Base-by-base conservation (phyloP, 768 basidiomycete species). In the Floccularia luteovirens region DNA sequence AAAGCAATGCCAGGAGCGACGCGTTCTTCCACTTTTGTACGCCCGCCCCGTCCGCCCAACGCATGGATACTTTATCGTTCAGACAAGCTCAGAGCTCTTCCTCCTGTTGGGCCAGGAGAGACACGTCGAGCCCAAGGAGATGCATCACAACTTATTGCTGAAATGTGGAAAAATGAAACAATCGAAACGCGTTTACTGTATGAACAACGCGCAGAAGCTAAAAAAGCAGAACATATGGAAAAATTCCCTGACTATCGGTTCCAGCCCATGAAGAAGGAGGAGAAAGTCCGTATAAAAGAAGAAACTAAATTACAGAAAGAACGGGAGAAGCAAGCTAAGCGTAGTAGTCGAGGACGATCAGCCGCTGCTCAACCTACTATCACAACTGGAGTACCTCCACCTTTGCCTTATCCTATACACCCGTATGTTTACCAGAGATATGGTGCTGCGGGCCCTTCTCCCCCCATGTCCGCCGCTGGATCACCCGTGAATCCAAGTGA, bases 11-110 rank as follows among this genome's bases (percentile, higher is more conserved):
- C 45, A 38, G 44, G 35, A 14, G 32, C 43, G n/a, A 43, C 31
- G 13, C 31, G 36, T 17, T 24, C 42, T 2, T 19, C 43, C 19
- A 24, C 39, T 35, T 16, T 30, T 22, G 44, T 59, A 13, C 59
- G 67, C 41, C 66, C 70, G 3, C 80, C 82, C 7, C 72, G 88
- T 0, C 87, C 88, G 2, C 77, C 79, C 7, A 90, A 90, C 53
- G 79, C 87, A 0, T 90, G 85, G 84, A 90, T 90, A 43, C 47
- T 90, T 12, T 90, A 84, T 58, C 76, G 88, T 30, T 75, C 81
- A 2, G 70, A 76, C 45, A 77, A 72, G 51, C 62, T 75, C 31
- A 60, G 57, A 43, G 54, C 62, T 8, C 54, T 80, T 38, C 61
- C 65, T 13, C 61, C 63, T 30, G 46, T 56, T 19, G 42, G 47